phyloP scores from a whole-genome alignment of 2,329 filamentous ascomycete species.

The Aspergillus fumigatiaffinis region DNA sequence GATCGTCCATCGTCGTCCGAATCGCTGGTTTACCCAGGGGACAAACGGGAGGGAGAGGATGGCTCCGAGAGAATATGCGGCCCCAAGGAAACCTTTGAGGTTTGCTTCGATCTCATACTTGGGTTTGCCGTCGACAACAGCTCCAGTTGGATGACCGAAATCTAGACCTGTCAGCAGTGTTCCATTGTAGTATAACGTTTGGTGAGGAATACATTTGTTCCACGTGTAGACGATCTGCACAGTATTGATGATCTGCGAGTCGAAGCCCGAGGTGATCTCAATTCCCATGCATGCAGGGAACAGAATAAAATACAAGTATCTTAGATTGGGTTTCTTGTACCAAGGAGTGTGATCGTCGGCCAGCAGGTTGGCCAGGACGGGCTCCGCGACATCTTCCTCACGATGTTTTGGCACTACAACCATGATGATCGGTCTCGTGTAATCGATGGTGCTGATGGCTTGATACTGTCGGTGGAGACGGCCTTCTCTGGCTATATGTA shows the following conservation, averaged over 20 bases:
- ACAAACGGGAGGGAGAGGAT: conserved; percentile 57
- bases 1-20: conserved; percentile 57
- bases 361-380: conserved; percentile 18
- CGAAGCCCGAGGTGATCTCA: conserved; percentile 60
- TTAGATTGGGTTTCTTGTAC: conserved; percentile 59
- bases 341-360: conserved; percentile 43
- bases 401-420: conserved; percentile 19
- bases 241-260: conserved; percentile 49
- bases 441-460: conserved; percentile 1
- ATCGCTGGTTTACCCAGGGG: conserved; percentile 51
- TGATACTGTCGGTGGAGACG: background rate
- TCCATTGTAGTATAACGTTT: no score
- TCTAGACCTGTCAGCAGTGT: conserved; percentile 6
- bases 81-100: conserved; percentile 51
- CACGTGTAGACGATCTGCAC: conserved; percentile 39
- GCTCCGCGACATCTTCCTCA: conserved; percentile 22
- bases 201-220: conserved; percentile 30
- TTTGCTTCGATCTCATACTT: conserved; percentile 18
- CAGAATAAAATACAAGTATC: conserved; percentile 54
- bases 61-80: conserved; percentile 58
- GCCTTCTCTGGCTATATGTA: background rate
- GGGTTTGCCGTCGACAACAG: conserved; percentile 11
- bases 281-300: conserved; percentile 61
- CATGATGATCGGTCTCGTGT: conserved; percentile 13
- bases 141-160: conserved; percentile 20